These are phyloP conservation scores for Closterium sp. DNA, from an alignment of 139 green algal genomes.

Conservation along the genomic window DNA sequence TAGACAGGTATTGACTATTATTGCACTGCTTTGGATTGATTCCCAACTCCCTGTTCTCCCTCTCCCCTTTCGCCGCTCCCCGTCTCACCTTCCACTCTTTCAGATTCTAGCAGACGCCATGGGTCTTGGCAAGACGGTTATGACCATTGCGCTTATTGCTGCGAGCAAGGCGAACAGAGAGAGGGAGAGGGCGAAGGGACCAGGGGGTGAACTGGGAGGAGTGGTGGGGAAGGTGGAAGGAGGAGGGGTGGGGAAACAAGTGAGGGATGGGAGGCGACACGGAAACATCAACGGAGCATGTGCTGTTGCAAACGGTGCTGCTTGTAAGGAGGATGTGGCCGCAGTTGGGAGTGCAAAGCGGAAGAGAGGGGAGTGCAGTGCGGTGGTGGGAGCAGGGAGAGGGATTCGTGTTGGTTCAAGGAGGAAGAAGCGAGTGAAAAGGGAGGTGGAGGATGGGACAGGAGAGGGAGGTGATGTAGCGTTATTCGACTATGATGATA, in stretches of 20 bases:
- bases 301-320: background rate
- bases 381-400: background rate
- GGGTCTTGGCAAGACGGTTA: constrained; percentile 53
- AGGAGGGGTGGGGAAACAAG: constrained; percentile 3
- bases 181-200: background rate
- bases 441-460: background rate
- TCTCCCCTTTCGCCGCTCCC: no score
- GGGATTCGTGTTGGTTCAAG: background rate
- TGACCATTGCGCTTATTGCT: constrained; percentile 47
- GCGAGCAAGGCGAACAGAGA: constrained; percentile 9
- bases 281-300: background rate
- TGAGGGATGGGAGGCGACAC: background rate
- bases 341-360: background rate
- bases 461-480: background rate
- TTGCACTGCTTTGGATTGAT: background rate
- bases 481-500: background rate
- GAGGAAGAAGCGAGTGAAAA: background rate
- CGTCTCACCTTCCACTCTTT: background rate
- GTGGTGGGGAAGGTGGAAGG: background rate
- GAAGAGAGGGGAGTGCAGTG: background rate
- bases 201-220: constrained; percentile 5
- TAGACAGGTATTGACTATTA: no score
- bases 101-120: constrained; percentile 52
- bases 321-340: background rate
- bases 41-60: background rate